phyloP scores from a whole-genome alignment of 371 early-diverging fungal genomes.

The Quaeritorhiza haematococci region DNA sequence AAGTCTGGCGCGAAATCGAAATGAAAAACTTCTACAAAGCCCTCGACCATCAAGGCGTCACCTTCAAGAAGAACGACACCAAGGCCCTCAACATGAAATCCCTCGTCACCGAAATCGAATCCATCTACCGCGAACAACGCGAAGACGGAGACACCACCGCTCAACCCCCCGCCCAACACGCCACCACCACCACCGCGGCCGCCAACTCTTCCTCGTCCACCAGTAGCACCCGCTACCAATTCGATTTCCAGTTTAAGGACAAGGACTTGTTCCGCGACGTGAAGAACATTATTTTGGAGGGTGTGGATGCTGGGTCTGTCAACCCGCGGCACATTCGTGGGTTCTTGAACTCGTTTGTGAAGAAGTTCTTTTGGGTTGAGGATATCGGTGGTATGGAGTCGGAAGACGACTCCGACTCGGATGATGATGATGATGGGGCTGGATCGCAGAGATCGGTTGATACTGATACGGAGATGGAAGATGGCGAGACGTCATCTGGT shows the following conservation, averaged over 20 bases:
- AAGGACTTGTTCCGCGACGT: constrained; percentile 58
- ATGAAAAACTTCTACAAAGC: constrained; percentile 94
- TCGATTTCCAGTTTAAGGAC: constrained; percentile 59
- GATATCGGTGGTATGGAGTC: constrained; percentile 6
- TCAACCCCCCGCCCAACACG: background rate
- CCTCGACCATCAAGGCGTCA: constrained; percentile 89
- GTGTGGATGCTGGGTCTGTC: constrained; percentile 13
- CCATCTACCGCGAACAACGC: constrained; percentile 54
- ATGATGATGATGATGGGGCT: constrained; percentile 27
- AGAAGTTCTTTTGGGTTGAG: constrained; percentile 59
- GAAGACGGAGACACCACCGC: constrained; percentile 15
- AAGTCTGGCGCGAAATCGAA: constrained; percentile 93
- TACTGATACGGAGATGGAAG: constrained; percentile 15
- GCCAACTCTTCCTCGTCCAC: constrained; percentile 8
- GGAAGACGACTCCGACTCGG: constrained; percentile 33
- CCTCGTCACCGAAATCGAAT: constrained; percentile 80
- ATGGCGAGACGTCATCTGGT: constrained; percentile 9
- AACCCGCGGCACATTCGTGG: constrained; percentile 59
- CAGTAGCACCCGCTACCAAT: constrained; percentile 47
- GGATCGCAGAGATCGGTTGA: constrained; percentile 34
- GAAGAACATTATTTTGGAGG: constrained; percentile 41
- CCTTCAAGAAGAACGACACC: constrained; percentile 86
- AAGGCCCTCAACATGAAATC: constrained; percentile 72
- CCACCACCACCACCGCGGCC: constrained; percentile 14
- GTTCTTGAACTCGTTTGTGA: constrained; percentile 71